A percentile compares a stretch with the other conserved stretches of the same genome.
Conservation (phyloP, 306 rosid genomes). For the Astragalus glycyphyllos region DNA sequence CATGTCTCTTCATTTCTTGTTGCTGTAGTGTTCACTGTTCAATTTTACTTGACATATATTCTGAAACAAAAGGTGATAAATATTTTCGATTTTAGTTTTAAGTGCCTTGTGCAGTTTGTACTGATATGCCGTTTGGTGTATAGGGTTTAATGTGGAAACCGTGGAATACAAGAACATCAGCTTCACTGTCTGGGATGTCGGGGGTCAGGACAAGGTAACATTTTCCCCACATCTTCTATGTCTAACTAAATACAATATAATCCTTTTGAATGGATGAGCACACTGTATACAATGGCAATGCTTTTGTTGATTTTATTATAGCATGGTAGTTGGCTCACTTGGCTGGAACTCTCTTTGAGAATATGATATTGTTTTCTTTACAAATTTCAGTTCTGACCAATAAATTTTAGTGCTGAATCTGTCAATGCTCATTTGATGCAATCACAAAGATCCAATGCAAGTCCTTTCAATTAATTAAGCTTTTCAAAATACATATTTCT, state of each 20-base stretch:
- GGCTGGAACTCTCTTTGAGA: neutral
- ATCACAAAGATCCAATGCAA: neutral
- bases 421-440: neutral
- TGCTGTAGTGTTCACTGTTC: neutral
- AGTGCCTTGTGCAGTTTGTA: neutral
- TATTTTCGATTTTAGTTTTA: neutral
- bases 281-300: neutral
- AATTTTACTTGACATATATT: neutral
- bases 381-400: neutral
- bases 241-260: neutral
- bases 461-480: slow-evolving; percentile 1
- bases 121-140: slow-evolving; percentile 39
- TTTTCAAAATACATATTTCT: slow-evolving; percentile 15
- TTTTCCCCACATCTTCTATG: neutral
- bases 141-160: slow-evolving; percentile 95
- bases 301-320: slow-evolving; percentile 29
- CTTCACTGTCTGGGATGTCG: slow-evolving; percentile 99
- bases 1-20: neutral
- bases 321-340: neutral
- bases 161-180: slow-evolving; percentile 96
- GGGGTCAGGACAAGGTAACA: slow-evolving; percentile 91
- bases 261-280: neutral
- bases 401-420: slow-evolving; percentile 8
- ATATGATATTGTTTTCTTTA: neutral
- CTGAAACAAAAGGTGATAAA: too few species aligned